Conservation (phyloP, 2,329 filamentous ascomycete genomes). For the Fusarium poae region DNA sequence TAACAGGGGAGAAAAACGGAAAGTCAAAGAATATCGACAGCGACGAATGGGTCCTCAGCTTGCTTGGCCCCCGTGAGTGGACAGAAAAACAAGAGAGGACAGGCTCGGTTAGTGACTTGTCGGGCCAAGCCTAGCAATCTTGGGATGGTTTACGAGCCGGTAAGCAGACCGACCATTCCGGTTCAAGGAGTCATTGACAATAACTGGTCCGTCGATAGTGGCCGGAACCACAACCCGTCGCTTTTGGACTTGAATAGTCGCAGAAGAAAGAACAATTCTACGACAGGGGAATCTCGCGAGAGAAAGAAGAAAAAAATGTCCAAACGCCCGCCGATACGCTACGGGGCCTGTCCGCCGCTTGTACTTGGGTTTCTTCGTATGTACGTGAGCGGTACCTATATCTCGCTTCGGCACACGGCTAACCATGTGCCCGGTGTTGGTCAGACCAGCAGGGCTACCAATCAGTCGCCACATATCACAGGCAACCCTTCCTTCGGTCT, state of each 20-base stretch:
- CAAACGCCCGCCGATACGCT: conserved; percentile 31
- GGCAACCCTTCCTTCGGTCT: not conserved
- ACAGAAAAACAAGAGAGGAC: conserved; percentile 24
- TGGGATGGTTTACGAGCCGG: conserved; percentile 10
- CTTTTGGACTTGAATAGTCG: conserved; percentile 31
- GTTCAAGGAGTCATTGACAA: conserved; percentile 36
- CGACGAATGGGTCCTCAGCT: conserved; percentile 22
- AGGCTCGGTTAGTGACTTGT: conserved; percentile 29
- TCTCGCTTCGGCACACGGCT: conserved; percentile 39
- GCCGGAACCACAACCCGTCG: conserved; percentile 28
- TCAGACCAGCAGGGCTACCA: conserved; percentile 37
- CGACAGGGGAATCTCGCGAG: conserved; percentile 36
- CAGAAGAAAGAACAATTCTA: conserved; percentile 52
- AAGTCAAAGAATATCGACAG: conserved; percentile 17
- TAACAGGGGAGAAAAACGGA: conserved; percentile 19
- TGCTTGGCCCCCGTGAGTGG: conserved; percentile 21
- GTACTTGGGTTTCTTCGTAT: conserved; percentile 12
- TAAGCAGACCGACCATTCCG: conserved; percentile 20
- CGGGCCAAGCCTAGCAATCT: conserved; percentile 29
- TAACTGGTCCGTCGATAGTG: conserved; percentile 13
- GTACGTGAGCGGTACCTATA: conserved; percentile 12
- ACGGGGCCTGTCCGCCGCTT: conserved; percentile 20
- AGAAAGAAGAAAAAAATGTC: not conserved
- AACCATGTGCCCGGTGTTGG: conserved; percentile 44
- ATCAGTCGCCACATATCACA: conserved; percentile 33